These are phyloP conservation scores for Myxozyma melibiosi DNA, from an alignment of 805 yeast genomes.

Conservation along the genomic window DNA sequence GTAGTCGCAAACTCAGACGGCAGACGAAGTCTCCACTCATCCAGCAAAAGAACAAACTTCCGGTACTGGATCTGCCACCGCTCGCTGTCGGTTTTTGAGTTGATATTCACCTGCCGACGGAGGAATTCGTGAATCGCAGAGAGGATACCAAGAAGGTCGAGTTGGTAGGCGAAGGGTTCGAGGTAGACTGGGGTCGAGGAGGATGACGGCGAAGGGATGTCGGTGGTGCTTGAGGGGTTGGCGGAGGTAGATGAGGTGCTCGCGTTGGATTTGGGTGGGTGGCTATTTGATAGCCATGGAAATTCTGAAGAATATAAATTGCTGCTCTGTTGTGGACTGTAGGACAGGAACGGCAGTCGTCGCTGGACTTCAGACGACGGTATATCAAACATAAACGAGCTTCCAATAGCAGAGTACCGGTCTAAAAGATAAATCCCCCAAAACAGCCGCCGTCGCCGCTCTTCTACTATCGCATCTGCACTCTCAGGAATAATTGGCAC, in stretches of 20 bases:
- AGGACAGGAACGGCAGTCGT: slow-evolving; percentile 24
- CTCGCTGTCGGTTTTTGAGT: slow-evolving; percentile 34
- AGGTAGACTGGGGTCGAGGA: neutral
- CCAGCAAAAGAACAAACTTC: slow-evolving; percentile 32
- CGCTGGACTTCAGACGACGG: slow-evolving; percentile 34
- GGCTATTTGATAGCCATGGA: slow-evolving; percentile 17
- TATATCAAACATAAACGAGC: slow-evolving; percentile 36
- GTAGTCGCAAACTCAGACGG: slow-evolving; percentile 21
- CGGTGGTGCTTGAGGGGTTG: neutral
- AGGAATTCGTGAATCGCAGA: slow-evolving; percentile 37
- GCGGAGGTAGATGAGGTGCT: neutral
- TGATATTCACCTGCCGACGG: slow-evolving; percentile 34
- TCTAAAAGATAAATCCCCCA: slow-evolving; percentile 38
- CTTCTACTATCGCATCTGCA: slow-evolving; percentile 19
- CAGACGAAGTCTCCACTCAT: slow-evolving; percentile 34
- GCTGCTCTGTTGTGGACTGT: neutral
- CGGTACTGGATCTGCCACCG: slow-evolving; percentile 37
- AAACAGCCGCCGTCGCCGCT: slow-evolving; percentile 35
- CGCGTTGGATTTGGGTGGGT: neutral
- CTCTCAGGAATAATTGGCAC: slow-evolving; percentile 26
- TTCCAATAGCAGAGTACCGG: slow-evolving; percentile 35
- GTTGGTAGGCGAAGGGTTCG: slow-evolving; percentile 32
- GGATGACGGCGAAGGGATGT: neutral
- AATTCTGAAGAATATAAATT: neutral
- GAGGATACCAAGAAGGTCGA: slow-evolving; percentile 34